A percentile compares a stretch with the other conserved stretches of the same genome.
phyloP scores from a whole-genome alignment of 2,329 filamentous ascomycete species.

The Alternaria triticina region DNA sequence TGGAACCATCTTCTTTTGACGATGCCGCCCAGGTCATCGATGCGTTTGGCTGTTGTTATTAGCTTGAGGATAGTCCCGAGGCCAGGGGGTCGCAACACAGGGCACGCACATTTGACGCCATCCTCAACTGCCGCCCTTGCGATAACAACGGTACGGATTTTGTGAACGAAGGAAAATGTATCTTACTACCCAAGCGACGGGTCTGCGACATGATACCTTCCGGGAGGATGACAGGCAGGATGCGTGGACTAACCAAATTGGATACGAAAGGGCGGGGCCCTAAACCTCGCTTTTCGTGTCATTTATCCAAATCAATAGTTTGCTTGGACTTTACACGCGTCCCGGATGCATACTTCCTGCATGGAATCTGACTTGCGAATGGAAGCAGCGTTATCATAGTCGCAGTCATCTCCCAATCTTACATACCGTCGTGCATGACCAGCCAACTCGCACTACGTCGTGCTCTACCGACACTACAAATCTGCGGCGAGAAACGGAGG shows the following conservation, averaged over 20 bases:
- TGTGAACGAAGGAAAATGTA: neutral
- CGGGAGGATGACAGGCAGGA: neutral
- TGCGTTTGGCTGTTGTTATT: slow-evolving; percentile 2
- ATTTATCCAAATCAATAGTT: neutral
- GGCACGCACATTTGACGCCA: neutral
- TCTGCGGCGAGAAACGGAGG: neutral
- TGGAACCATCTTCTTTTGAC: slow-evolving; percentile 14
- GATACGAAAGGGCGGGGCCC: neutral
- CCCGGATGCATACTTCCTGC: neutral
- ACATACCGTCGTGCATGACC: neutral
- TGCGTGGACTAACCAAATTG: neutral
- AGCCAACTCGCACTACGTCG: neutral
- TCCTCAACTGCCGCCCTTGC: neutral
- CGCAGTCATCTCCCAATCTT: neutral
- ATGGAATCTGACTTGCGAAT: neutral
- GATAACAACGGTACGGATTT: too few species aligned
- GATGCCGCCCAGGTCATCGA: slow-evolving; percentile 30
- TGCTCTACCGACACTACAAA: neutral
- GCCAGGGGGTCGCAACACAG: neutral
- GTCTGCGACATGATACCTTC: neutral
- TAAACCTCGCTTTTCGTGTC: neutral
- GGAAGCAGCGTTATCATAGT: neutral
- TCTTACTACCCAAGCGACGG: neutral
- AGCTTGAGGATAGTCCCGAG: neutral
- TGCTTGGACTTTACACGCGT: neutral